These are phyloP conservation scores for Fusarium piperis DNA, from an alignment of 2,329 filamentous ascomycete genomes.

Conservation along the genomic window DNA sequence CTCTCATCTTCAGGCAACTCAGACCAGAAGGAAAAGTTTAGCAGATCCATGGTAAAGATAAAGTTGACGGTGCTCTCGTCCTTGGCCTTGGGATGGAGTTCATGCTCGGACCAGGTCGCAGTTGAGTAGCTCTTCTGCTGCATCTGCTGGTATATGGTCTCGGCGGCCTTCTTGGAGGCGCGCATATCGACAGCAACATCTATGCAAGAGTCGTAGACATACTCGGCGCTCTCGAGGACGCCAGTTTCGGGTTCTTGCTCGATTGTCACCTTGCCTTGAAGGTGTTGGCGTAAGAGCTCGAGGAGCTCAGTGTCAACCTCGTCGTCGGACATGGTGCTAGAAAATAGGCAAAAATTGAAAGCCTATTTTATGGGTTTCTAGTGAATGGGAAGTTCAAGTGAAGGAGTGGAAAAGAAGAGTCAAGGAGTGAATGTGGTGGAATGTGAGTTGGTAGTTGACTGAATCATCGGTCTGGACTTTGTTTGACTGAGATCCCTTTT, in stretches of 20 bases:
- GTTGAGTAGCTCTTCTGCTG: constrained; percentile 84
- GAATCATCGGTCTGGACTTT: constrained; percentile 31
- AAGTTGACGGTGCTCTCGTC: constrained; percentile 86
- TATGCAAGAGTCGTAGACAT: constrained; percentile 90
- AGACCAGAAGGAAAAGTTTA: constrained; percentile 99
- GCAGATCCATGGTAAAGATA: constrained; percentile 95
- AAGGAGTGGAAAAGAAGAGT: neutral
- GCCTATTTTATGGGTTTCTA: neutral
- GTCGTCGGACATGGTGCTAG: constrained; percentile 80
- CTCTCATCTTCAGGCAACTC: constrained; percentile 73
- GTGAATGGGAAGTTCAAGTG: neutral
- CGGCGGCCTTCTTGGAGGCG: constrained; percentile 83
- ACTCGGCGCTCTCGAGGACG: constrained; percentile 84
- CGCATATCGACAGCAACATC: constrained; percentile 90
- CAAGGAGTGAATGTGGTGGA: constrained; percentile 21
- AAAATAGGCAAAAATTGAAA: neutral
- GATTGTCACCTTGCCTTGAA: constrained; percentile 67
- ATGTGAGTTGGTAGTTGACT: constrained; percentile 19
- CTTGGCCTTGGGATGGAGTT: constrained; percentile 86
- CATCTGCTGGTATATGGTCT: constrained; percentile 83
- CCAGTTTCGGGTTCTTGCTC: constrained; percentile 76
- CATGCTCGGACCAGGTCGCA: constrained; percentile 86
- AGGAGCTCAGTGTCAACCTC: constrained; percentile 90
- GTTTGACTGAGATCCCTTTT: constrained; percentile 22
- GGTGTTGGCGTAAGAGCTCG: constrained; percentile 83